phyloP scores from a whole-genome alignment of 805 yeast genomes.

The Barnettozyma vustinii region DNA sequence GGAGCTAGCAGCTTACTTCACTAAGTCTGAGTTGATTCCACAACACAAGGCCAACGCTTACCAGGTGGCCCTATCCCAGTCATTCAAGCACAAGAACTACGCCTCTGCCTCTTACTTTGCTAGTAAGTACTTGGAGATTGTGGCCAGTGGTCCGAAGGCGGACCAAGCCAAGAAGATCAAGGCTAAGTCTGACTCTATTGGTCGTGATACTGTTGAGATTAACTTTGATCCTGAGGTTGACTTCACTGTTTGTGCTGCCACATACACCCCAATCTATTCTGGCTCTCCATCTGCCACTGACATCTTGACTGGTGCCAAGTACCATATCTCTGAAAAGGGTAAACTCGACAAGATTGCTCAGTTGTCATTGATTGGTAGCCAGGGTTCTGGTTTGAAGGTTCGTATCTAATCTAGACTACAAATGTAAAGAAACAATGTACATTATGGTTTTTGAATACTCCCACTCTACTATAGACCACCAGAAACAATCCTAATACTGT shows the following conservation, averaged over 20 bases:
- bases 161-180: slow-evolving; percentile 85
- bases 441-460: not conserved
- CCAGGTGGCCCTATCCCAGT: slow-evolving; percentile 92
- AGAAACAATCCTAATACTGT: too few species aligned
- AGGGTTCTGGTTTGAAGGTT: slow-evolving; percentile 81
- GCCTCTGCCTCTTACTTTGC: slow-evolving; percentile 91
- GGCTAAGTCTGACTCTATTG: slow-evolving; percentile 69
- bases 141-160: slow-evolving; percentile 70
- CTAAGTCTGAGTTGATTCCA: slow-evolving; percentile 74
- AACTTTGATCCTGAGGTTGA: slow-evolving; percentile 92
- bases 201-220: slow-evolving; percentile 82
- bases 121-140: slow-evolving; percentile 66
- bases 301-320: slow-evolving; percentile 86
- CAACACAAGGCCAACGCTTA: slow-evolving; percentile 83
- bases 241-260: slow-evolving; percentile 82
- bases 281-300: slow-evolving; percentile 67
- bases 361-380: slow-evolving; percentile 80
- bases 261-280: slow-evolving; percentile 83
- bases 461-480: too few species aligned
- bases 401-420: slow-evolving; percentile 13
- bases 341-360: slow-evolving; percentile 69
- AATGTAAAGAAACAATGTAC: not conserved
- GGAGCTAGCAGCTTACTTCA: slow-evolving; percentile 94
- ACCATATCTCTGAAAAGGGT: slow-evolving; percentile 74
- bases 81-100: slow-evolving; percentile 83